Evolutionary conservation across 1,139 yeast species (phyloP).

Genomic region (Pichia sp.): DNA sequence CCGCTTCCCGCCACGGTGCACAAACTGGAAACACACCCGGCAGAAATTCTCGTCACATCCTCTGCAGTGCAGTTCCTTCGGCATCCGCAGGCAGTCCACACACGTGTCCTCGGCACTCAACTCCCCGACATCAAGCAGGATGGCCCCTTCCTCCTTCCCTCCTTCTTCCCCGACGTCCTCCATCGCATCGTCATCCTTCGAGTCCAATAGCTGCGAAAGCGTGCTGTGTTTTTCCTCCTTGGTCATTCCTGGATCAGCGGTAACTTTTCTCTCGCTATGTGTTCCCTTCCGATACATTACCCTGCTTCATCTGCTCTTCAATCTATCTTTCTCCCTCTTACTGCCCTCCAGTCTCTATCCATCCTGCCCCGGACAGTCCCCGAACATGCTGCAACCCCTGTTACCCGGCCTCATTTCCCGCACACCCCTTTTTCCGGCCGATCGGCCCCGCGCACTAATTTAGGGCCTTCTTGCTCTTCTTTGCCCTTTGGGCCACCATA

Average conservation of each 20-base stretch:
- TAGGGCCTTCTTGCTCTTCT: background rate
- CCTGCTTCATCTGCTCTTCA: no score
- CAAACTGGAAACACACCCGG: slow-evolving; percentile 58
- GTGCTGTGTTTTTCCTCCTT: slow-evolving; percentile 18
- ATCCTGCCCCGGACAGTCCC: background rate
- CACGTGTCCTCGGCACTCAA: slow-evolving; percentile 33
- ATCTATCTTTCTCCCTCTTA: background rate
- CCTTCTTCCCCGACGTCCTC: slow-evolving; percentile 17
- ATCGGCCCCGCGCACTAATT: background rate
- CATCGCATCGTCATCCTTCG: slow-evolving; percentile 2
- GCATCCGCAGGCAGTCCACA: slow-evolving; percentile 68
- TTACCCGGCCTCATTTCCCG: background rate
- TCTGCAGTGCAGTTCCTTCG: slow-evolving; percentile 51
- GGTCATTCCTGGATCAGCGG: background rate
- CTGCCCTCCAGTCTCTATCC: background rate
- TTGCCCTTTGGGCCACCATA: background rate
- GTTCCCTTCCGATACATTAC: background rate
- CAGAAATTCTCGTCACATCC: slow-evolving; percentile 64
- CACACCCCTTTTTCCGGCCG: background rate
- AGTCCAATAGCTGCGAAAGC: slow-evolving; percentile 25
- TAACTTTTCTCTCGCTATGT: background rate
- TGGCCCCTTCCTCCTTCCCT: background rate
- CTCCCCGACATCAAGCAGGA: background rate
- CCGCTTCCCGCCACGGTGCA: slow-evolving; percentile 63
- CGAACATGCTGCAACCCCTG: background rate